A percentile compares a stretch with the other conserved stretches of the same genome.
Evolutionary conservation across 345 rosid species (phyloP).

Genomic region (Schrenkiella parvula): DNA sequence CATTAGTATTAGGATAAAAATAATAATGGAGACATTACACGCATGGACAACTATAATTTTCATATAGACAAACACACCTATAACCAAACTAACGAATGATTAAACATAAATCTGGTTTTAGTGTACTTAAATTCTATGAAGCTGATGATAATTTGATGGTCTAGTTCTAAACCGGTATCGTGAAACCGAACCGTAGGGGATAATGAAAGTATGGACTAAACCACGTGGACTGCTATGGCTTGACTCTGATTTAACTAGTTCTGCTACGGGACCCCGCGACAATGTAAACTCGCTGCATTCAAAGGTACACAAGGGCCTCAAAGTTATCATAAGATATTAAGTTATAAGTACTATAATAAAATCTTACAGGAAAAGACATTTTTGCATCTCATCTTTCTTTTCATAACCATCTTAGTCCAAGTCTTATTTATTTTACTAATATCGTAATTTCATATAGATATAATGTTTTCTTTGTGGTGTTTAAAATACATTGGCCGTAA

Average conservation of each 20-base stretch:
- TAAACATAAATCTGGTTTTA: neutral
- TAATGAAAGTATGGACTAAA: neutral
- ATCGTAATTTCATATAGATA: neutral
- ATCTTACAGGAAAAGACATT: slow-evolving; percentile 2
- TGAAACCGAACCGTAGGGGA: neutral
- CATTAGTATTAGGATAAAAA: neutral
- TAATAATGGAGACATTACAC: neutral
- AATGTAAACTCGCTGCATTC: neutral
- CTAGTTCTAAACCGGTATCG: neutral
- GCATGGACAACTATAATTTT: neutral
- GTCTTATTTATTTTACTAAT: neutral
- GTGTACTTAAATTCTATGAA: neutral
- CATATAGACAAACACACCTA: neutral
- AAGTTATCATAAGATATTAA: neutral
- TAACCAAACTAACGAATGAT: neutral
- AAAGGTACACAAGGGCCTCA: slow-evolving; percentile 16
- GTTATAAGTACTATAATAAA: neutral
- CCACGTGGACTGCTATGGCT: slow-evolving; percentile 2
- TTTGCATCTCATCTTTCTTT: neutral
- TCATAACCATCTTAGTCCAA: neutral
- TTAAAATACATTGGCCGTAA: neutral
- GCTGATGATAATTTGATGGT: neutral
- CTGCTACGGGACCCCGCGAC: neutral
- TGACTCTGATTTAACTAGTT: slow-evolving; percentile 1
- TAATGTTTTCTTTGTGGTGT: neutral